Base-by-base conservation (phyloP, 1,284 basidiomycete genomes). In the Amylostereum chailletii region DNA sequence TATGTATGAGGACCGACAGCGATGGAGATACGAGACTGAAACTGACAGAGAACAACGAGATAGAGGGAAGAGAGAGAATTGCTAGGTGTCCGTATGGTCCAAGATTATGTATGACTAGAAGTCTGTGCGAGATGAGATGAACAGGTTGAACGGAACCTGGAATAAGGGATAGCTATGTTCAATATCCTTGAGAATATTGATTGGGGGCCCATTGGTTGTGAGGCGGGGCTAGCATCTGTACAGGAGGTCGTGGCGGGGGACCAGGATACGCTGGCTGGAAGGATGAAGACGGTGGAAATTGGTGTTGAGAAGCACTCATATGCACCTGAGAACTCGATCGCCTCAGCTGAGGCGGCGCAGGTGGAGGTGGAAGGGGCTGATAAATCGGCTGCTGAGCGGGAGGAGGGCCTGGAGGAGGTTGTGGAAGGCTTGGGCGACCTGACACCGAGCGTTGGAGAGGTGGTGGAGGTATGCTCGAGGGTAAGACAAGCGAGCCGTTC, bases 211-310 rank as follows among this genome's bases (percentile, higher is more conserved):
- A 50, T 32, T 48, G 53, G 32, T 38, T 31, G 27, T 48, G 48
- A 26, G 49, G 27, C 34, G 49, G 36, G 19, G 47, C 47, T 34
- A 47, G 46, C 31, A 55, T 47, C 44, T 60, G 58, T 11, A 53
- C 33, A 1, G 68, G 69, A 4, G 69, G 69, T 32, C 65, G 50
- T 2, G 69, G 68, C 11, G 67, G 63, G 1, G 68, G 67, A n/a
- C 67, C 68, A 8, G 66, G 67, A 47, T 68, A 62, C 45, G 60
- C 63, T 0, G 57, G 47, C 39, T 67, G 64, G 10, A 42, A 56
- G 47, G 10, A 51, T 45, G 52, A 56, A 40, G 53, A 55, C 8
- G 52, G 53, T 45, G 59, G 58, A 45, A 60, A 56, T 36, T 58
- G 58, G 7, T 56, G 34, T 36, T 60, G 61, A 30, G 61, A 19